These are phyloP conservation scores for Colletotrichum sp. DNA, from an alignment of 2,329 filamentous ascomycete genomes.

Conservation along the genomic window DNA sequence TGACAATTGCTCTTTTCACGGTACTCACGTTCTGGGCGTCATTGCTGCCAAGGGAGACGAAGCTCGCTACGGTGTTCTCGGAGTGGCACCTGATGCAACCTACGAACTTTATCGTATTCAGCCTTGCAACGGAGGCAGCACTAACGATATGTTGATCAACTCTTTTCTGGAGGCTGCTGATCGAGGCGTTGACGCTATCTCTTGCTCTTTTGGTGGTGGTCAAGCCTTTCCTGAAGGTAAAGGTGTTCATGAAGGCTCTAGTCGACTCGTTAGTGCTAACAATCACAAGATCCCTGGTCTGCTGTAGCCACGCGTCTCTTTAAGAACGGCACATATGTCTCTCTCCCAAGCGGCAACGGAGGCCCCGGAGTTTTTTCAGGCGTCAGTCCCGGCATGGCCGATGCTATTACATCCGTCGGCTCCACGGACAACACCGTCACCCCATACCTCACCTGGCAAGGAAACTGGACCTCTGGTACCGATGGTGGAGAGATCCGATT, in stretches of 20 bases:
- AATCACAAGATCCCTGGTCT: neutral
- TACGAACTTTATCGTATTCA: slow-evolving; percentile 26
- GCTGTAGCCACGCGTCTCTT: neutral
- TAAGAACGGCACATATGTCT: neutral
- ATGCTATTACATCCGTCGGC: slow-evolving; percentile 7
- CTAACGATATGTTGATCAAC: slow-evolving; percentile 6
- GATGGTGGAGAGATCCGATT: slow-evolving; percentile 25
- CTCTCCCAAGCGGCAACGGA: neutral
- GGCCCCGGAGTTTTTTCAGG: neutral
- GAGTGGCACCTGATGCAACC: slow-evolving; percentile 27
- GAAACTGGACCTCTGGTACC: neutral
- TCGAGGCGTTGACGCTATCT: neutral
- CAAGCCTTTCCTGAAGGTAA: neutral
- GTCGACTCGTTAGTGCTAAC: neutral
- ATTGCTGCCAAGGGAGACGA: slow-evolving; percentile 1
- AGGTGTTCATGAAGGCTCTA: neutral
- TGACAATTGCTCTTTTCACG: neutral
- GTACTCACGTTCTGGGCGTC: neutral
- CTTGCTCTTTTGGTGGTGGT: neutral
- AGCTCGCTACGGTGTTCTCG: slow-evolving; percentile 23
- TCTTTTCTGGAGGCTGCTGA: slow-evolving; percentile 1
- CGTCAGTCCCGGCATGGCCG: neutral
- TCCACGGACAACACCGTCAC: slow-evolving; percentile 12
- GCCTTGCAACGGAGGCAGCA: slow-evolving; percentile 7
- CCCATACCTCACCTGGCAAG: slow-evolving; percentile 4